Evolutionary conservation across 2,329 filamentous ascomycete species (phyloP), one percentile per base, ranked within the genome.

Genomic region (Alternaria conjuncta): DNA sequence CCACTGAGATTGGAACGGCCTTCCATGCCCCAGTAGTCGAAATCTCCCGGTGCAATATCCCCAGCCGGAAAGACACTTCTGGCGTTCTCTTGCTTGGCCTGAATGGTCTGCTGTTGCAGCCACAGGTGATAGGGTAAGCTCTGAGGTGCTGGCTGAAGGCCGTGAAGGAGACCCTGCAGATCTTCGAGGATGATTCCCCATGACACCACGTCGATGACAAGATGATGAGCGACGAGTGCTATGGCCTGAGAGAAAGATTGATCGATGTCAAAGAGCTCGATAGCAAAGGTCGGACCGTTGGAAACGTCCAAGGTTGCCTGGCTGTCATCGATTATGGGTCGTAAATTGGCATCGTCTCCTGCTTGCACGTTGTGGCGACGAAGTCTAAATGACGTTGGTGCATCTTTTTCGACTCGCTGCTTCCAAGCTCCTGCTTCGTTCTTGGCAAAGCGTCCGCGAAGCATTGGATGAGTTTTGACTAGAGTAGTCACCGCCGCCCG

Each of bases 241-340:
- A 73, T 81, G 63, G 71, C 69, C 13, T 66, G 81, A 57, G 56
- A 79, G 61, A 74, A 71, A 15, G 71, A 68, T 1, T 75, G 75
- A 41, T 79, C 65, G 4, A 80, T 61, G 6, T 78, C 66, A 61
- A 84, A 81, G 10, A 84, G 64, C 56, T 84, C 81, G 4, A 82
- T 75, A 0, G 80, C 80, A 30, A 85, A 71, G 0, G 83, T 67
- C 1, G 83, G 80, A 0, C 80, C 80, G 21, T 67, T 60, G 7
- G 69, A 64, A 32, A 81, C 75, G 43, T 80, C 66, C 7, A 81
- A 64, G 3, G 73, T 72, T 0, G 71, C 66, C 58, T 81, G 76
- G 43, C 66, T 77, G 10, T 75, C 60, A 49, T 77, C 72, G 11
- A 80, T 63, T 13, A 74, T 66, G 1, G 70, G 59, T 13, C 60